Percentiles rank a stretch among this genome's conserved stretches.
These are phyloP conservation scores for Sanghuangporus baumii DNA, from an alignment of 1,284 basidiomycete genomes.

Conservation along the genomic window DNA sequence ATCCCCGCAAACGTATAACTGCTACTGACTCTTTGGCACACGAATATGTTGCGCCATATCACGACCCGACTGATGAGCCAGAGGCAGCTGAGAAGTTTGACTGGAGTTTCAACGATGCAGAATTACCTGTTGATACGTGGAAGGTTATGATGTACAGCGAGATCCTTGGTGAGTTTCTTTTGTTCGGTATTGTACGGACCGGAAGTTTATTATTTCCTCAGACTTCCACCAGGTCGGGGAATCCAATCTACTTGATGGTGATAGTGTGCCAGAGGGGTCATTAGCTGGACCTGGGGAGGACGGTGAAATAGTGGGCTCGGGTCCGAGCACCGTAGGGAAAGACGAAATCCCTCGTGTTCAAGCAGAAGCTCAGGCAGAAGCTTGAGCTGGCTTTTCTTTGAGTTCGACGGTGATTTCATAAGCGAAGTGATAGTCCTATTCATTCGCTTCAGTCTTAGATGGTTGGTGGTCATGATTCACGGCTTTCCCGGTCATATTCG, in stretches of 20 bases:
- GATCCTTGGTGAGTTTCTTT: slow-evolving; percentile 71
- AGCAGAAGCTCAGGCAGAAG: background rate
- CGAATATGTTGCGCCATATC: slow-evolving; percentile 96
- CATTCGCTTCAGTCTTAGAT: background rate
- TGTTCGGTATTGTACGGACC: background rate
- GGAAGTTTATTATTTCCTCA: slow-evolving; percentile 24
- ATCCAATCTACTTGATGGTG: slow-evolving; percentile 31
- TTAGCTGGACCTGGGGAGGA: slow-evolving; percentile 54
- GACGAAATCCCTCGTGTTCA: background rate
- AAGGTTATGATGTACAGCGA: slow-evolving; percentile 99
- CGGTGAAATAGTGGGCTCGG: slow-evolving; percentile 15
- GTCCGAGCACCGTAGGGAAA: background rate
- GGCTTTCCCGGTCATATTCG: background rate
- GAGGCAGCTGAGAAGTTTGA: slow-evolving; percentile 94
- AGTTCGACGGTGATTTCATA: background rate
- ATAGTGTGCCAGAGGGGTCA: slow-evolving; percentile 51
- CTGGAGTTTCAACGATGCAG: slow-evolving; percentile 99
- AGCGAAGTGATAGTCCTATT: background rate
- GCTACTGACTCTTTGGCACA: slow-evolving; percentile 89
- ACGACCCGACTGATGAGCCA: slow-evolving; percentile 98
- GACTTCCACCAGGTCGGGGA: slow-evolving; percentile 77
- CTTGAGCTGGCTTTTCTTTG: background rate
- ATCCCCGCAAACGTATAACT: slow-evolving; percentile 94
- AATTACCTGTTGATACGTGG: slow-evolving; percentile 98
- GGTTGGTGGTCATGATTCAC: background rate